Evolutionary conservation across 1,139 yeast genomes (phyloP), one percentile per base, ranked within the genome.

Genomic region (Ashbya aceris): DNA sequence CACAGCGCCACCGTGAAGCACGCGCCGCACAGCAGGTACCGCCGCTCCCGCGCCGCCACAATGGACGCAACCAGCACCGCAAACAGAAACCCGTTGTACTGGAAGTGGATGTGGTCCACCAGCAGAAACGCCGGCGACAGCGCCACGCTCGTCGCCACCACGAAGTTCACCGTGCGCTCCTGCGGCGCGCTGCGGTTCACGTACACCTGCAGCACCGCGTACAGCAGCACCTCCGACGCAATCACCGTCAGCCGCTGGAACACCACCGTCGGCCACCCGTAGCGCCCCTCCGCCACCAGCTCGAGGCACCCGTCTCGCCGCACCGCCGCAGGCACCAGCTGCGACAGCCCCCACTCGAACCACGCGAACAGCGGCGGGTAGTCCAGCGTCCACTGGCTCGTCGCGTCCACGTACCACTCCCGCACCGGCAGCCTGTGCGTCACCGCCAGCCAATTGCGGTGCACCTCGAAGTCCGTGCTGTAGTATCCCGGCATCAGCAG

Each of bases 321-420:
- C 1, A 84, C 94, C 1, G 62, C 38, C 1, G 55, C 46, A 0
- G 96, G 96, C 1, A 84, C 89, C 44, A 83, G 71, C 40, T 71
- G 79, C 0, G 95, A 73, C 43, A 91, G 60, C 1, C 71, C 33
- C 83, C 89, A 86, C 61, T 91, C 98, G 54, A 91, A 89, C 61
- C 86, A 87, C 0, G 98, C 98, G 62, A 91, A 91, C 57, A 87
- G 85, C 1, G 99, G 99, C 5, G 99, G 98, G 63, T 91, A 91
- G 63, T 91, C 98, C 40, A 93, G 67, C 0, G 98, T 91, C 97
- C 98, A 91, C 58, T 83, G 91, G 33, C 85, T 82, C 0, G 95
- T 87, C 23, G 71, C 65, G 54, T 91, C 96, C 36, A 70, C 61
- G 58, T 91, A 91, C 99, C 99, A 91, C 44, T 82, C 61, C 9